A percentile compares a stretch with the other conserved stretches of the same genome.
phyloP scores from a whole-genome alignment of 176 grass and related monocot genomes.

The Carex cristatella region DNA sequence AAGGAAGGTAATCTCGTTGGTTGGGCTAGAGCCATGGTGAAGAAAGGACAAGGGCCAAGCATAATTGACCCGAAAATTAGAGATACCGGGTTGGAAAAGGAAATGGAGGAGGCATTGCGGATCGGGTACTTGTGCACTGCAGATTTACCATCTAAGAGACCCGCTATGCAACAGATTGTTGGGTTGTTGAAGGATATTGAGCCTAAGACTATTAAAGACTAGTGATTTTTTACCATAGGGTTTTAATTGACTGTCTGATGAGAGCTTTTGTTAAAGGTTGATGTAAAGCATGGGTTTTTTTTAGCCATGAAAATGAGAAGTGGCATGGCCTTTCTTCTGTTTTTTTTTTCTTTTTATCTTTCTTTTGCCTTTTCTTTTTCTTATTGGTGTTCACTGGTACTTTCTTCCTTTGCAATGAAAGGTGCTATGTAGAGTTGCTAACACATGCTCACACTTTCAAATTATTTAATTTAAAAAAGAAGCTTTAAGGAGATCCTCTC shows the following conservation, averaged over 20 bases:
- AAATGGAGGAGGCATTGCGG: constrained; percentile 80
- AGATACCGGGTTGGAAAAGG: constrained; percentile 49
- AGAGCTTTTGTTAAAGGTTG: constrained; percentile 19
- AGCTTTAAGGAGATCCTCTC: constrained; percentile 5
- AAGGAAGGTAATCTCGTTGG: constrained; percentile 59
- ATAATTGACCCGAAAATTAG: constrained; percentile 78
- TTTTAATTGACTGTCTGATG: constrained; percentile 22
- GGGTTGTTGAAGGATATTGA: constrained; percentile 97
- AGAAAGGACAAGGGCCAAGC: constrained; percentile 40
- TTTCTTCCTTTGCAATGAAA: constrained; percentile 17
- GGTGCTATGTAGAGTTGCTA: constrained; percentile 18
- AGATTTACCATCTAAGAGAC: constrained; percentile 77
- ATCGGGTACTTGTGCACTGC: constrained; percentile 91
- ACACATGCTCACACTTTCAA: constrained; percentile 7
- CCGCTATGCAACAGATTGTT: constrained; percentile 95
- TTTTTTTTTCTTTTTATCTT: neutral
- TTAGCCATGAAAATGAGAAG: constrained; percentile 11
- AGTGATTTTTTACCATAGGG: constrained; percentile 24
- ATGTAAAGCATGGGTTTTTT: constrained; percentile 16
- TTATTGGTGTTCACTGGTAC: constrained; percentile 11
- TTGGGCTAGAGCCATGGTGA: constrained; percentile 85
- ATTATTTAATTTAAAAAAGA: constrained; percentile 3
- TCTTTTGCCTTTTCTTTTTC: neutral
- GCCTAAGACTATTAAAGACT: constrained; percentile 41
- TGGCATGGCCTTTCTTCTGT: neutral